Evolutionary conservation across 2,329 filamentous ascomycete genomes (phyloP), one percentile per base, ranked within the genome.

Genomic region (Fusarium foetens): DNA sequence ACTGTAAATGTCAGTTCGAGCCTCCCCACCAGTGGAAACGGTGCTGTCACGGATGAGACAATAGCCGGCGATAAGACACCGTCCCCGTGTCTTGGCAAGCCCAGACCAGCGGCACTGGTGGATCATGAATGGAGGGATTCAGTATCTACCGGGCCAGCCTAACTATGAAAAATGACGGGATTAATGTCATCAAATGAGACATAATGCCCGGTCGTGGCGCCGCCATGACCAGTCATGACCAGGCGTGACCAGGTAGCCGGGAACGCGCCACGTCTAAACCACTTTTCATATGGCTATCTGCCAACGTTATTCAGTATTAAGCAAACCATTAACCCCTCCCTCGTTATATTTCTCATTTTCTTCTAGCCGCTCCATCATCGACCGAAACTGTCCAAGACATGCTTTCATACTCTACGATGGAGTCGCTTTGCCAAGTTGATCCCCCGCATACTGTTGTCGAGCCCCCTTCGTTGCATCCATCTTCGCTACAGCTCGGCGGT

Each of bases 141-240:
- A 33, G 36, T 42, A 31, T 38, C 53, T 46, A 38, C 53, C 53
- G 41, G 27, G 21, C 21, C 17, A 57, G 53, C 29, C 41, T 29
- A 43, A 45, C 8, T 45, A 16, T 45, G 53, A 57, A 36, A 57
- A 57, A 16, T n/a, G 41, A 33, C 39, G 53, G 53, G 39, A 57
- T 57, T 45, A 57, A 57, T 57, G 41, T 41, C 53, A 57, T 36
- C n/a, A n/a, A 42, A 42, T 42, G 51, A 54, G 51, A 54, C 51
- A 39, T 54, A 54, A 54, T 54, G 10, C 19, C 51, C 51, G 51
- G 51, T 41, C 38, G 38, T 54, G 51, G 38, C 27, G 21, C 10
- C 9, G 51, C 51, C 38, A 25, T 13, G n/a, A 57, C 53, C 29
- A 11, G 51, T 38, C 38, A 25, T 13, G n/a, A 57, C 53, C 29